These are phyloP conservation scores for Lactifluus pinguis DNA, from an alignment of 768 basidiomycete species.

Conservation along the genomic window DNA sequence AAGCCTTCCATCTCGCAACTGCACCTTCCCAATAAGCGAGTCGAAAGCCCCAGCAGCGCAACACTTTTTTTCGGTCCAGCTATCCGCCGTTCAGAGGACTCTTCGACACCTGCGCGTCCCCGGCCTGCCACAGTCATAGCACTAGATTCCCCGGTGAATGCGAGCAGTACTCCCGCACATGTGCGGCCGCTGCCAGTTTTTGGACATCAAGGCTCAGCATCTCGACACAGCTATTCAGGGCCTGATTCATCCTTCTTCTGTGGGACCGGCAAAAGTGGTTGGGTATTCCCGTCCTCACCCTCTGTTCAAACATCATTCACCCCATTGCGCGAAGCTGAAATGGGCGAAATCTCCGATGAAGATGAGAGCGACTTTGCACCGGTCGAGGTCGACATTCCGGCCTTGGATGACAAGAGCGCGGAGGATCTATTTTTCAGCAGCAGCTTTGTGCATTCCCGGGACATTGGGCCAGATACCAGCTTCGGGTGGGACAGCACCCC, in stretches of 20 bases:
- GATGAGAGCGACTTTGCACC: slow-evolving; percentile 16
- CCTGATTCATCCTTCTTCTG: slow-evolving; percentile 3
- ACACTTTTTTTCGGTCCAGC: slow-evolving; percentile 19
- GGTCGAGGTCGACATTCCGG: slow-evolving; percentile 13
- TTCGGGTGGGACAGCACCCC: slow-evolving; percentile 18
- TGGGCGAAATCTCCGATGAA: slow-evolving; percentile 19
- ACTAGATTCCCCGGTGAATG: slow-evolving; percentile 10
- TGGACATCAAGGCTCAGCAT: background rate
- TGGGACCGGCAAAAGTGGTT: background rate
- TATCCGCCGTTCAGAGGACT: background rate
- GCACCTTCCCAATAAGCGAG: background rate
- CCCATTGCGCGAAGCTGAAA: slow-evolving; percentile 6
- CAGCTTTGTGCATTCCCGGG: slow-evolving; percentile 15
- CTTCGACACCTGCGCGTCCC: slow-evolving; percentile 2
- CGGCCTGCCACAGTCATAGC: slow-evolving; percentile 11
- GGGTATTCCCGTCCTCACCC: background rate
- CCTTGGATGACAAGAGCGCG: slow-evolving; percentile 11
- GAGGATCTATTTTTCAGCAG: slow-evolving; percentile 21
- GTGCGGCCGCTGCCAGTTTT: slow-evolving; percentile 2
- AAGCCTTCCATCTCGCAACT: slow-evolving; percentile 14
- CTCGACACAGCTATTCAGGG: slow-evolving; percentile 16
- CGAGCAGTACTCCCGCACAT: slow-evolving; percentile 9
- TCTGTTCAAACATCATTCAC: slow-evolving; percentile 9
- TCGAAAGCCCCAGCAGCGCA: slow-evolving; percentile 15
- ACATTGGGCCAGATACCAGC: slow-evolving; percentile 17